Percentiles rank a stretch among this genome's conserved stretches.
Conservation (phyloP, 768 basidiomycete species). For the Kwoniella sp. region DNA sequence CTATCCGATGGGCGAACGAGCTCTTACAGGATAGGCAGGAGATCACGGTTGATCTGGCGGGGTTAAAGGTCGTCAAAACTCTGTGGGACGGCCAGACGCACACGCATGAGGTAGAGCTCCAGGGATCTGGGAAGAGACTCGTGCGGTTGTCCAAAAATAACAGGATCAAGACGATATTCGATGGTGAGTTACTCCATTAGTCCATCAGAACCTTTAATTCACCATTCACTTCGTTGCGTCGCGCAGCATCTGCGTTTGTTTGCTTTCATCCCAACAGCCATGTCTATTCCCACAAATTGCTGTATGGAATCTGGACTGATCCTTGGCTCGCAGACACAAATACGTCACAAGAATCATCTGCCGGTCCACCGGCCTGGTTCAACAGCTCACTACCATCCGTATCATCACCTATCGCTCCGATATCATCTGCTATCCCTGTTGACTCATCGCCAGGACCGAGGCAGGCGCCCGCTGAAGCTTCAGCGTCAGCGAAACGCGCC, state of each 20-base stretch:
- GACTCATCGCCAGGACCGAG: background rate
- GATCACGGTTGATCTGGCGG: conserved; percentile 8
- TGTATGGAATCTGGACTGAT: background rate
- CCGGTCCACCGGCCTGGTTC: conserved; percentile 16
- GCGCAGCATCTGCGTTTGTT: no score
- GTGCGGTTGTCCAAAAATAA: background rate
- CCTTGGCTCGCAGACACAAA: background rate
- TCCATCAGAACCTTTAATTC: no score
- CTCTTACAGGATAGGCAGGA: background rate
- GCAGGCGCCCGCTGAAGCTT: no score
- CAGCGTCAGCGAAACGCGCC: conserved; percentile 1
- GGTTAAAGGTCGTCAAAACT: conserved; percentile 21
- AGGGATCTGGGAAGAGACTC: conserved; percentile 19
- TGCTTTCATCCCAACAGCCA: no score
- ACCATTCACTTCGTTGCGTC: no score
- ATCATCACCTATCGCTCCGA: conserved; percentile 3
- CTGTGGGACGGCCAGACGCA: background rate
- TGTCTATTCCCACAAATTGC: no score
- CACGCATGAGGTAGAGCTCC: conserved; percentile 11
- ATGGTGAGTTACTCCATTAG: no score
- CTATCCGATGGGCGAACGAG: background rate
- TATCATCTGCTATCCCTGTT: background rate
- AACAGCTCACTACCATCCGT: conserved; percentile 14
- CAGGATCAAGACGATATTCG: background rate
- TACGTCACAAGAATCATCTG: background rate